Conservation (phyloP, 495 filamentous ascomycete species). For the Penicillium tannophilum region DNA sequence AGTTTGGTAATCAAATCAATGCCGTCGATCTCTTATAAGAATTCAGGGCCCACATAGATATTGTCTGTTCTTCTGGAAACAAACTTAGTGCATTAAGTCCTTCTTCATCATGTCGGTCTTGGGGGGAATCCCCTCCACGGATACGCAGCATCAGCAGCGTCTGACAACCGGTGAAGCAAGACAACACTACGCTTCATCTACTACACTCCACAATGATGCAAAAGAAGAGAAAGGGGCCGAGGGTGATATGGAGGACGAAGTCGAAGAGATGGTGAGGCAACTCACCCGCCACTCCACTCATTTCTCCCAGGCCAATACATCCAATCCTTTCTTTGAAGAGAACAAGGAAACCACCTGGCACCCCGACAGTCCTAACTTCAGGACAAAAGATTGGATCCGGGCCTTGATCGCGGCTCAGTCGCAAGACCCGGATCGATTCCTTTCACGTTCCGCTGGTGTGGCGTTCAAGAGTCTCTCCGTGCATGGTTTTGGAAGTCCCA, state of each 20-base stretch:
- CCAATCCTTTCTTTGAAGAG: slow-evolving; percentile 36
- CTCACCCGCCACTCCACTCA: slow-evolving; percentile 36
- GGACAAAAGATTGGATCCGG: slow-evolving; percentile 35
- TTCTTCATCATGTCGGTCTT: slow-evolving; percentile 9
- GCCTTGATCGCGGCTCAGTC: slow-evolving; percentile 35
- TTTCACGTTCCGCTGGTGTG: slow-evolving; percentile 34
- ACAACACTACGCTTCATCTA: neutral
- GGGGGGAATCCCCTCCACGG: slow-evolving; percentile 7
- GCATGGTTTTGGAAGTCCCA: slow-evolving; percentile 66
- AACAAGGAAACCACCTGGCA: slow-evolving; percentile 25
- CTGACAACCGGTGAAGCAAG: neutral
- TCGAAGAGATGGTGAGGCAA: slow-evolving; percentile 35
- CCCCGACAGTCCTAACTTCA: slow-evolving; percentile 35
- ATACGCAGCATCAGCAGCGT: slow-evolving; percentile 5
- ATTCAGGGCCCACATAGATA: neutral
- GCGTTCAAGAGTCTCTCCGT: slow-evolving; percentile 60
- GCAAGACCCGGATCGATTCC: slow-evolving; percentile 36
- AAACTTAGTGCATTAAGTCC: neutral
- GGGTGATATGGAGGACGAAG: slow-evolving; percentile 25
- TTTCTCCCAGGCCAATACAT: slow-evolving; percentile 25
- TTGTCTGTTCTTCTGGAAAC: neutral
- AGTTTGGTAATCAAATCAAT: neutral
- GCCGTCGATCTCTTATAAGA: neutral
- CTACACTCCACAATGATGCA: neutral
- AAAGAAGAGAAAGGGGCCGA: slow-evolving; percentile 7